Conservation (phyloP, 1,139 yeast genomes). For the Yarrowia galli region DNA sequence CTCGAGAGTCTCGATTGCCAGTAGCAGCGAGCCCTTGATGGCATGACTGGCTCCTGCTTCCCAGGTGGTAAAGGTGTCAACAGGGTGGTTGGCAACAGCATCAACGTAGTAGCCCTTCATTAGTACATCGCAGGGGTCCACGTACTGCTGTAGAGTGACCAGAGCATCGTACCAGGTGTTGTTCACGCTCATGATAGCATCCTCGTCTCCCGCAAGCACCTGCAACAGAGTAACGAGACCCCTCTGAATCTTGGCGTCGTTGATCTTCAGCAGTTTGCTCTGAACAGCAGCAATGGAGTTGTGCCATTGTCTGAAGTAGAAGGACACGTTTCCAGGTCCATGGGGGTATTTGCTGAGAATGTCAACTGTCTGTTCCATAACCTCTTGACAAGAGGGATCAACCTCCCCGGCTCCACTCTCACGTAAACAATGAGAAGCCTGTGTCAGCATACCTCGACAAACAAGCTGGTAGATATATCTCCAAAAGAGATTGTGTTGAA, state of each 20-base stretch:
- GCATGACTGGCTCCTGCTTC: conserved; percentile 69
- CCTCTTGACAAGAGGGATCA: conserved; percentile 42
- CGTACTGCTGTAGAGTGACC: conserved; percentile 66
- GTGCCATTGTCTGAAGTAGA: conserved; percentile 46
- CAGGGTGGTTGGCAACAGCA: conserved; percentile 51
- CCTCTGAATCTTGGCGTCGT: conserved; percentile 41
- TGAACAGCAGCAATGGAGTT: conserved; percentile 39
- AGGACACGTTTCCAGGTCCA: conserved; percentile 33
- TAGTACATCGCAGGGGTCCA: conserved; percentile 61
- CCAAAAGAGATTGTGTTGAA: conserved; percentile 69
- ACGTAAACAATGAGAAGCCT: conserved; percentile 48
- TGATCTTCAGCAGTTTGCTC: conserved; percentile 6
- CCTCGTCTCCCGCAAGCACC: conserved; percentile 60
- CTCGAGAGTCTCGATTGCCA: conserved; percentile 68
- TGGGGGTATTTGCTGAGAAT: conserved; percentile 40
- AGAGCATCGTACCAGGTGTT: conserved; percentile 76
- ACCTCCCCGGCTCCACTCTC: conserved; percentile 39
- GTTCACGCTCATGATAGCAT: conserved; percentile 58
- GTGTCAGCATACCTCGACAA: conserved; percentile 70
- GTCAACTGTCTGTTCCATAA: conserved; percentile 44
- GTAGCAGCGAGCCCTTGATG: conserved; percentile 63
- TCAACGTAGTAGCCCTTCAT: conserved; percentile 55
- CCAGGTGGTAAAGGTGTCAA: conserved; percentile 58
- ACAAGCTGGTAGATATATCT: conserved; percentile 63
- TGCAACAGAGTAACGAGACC: conserved; percentile 42